These are phyloP conservation scores for Scedosporium minutisporum DNA, from an alignment of 2,329 filamentous ascomycete species.

Conservation along the genomic window DNA sequence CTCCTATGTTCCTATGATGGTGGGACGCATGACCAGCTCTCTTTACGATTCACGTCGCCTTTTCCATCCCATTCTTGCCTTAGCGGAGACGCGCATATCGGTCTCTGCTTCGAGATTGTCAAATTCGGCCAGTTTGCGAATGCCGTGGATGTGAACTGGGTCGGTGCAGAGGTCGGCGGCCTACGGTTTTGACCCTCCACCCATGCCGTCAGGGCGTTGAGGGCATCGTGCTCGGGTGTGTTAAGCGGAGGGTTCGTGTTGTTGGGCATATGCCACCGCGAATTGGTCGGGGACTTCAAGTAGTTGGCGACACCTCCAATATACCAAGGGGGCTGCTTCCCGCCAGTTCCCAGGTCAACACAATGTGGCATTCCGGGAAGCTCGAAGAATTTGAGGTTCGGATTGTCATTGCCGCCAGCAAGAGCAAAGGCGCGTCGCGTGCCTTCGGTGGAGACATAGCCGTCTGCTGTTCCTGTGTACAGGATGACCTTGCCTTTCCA, in stretches of 20 bases:
- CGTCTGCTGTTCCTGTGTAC: constrained; percentile 31
- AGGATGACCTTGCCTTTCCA: constrained; percentile 28
- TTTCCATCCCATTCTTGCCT: background rate
- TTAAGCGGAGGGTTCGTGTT: background rate
- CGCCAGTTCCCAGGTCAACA: constrained; percentile 19
- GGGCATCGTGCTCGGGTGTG: background rate
- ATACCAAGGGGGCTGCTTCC: constrained; percentile 23
- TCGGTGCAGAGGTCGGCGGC: background rate
- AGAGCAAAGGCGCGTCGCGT: constrained; percentile 22
- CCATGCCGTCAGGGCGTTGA: constrained; percentile 3
- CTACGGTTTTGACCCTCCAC: constrained; percentile 2
- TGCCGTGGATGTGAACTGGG: background rate
- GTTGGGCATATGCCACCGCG: background rate
- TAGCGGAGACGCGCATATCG: background rate
- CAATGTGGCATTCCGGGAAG: constrained; percentile 45
- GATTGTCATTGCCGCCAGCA: constrained; percentile 24
- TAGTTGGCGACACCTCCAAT: constrained; percentile 18
- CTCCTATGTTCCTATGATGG: background rate
- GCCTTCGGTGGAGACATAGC: constrained; percentile 20
- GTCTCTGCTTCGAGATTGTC: background rate
- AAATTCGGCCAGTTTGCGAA: background rate
- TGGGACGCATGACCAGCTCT: background rate
- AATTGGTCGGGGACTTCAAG: background rate
- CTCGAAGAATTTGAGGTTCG: constrained; percentile 34
- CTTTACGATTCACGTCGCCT: background rate